A percentile compares a stretch with the other conserved stretches of the same genome.
phyloP scores from a whole-genome alignment of 129 eudicot genomes.

The Rutidosis leptorrhynchoides region DNA sequence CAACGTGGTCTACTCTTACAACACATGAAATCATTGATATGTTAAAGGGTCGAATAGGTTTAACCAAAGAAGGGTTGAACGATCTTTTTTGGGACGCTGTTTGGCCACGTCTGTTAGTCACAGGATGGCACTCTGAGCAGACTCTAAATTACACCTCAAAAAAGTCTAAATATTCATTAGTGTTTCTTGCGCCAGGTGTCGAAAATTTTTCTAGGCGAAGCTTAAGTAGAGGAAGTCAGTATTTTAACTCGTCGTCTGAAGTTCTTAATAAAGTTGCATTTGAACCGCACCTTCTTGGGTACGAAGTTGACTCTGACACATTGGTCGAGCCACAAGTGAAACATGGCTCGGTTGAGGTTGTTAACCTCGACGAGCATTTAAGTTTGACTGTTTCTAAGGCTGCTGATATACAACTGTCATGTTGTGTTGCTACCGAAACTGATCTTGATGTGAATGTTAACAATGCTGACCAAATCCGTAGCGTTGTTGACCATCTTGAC shows the following conservation, averaged over 20 bases:
- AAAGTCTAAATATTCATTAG: slow-evolving; percentile 34
- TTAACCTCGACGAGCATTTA: slow-evolving; percentile 30
- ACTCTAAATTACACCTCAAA: slow-evolving; percentile 30
- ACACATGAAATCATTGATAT: slow-evolving; percentile 38
- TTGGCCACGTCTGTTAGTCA: slow-evolving; percentile 66
- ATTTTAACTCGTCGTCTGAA: slow-evolving; percentile 52
- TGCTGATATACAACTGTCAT: slow-evolving; percentile 4
- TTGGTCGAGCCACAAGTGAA: slow-evolving; percentile 8
- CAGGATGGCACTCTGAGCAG: slow-evolving; percentile 66
- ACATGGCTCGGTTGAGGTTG: slow-evolving; percentile 17
- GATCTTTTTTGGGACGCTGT: slow-evolving; percentile 68
- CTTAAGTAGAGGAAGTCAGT: slow-evolving; percentile 45
- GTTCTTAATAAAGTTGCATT: slow-evolving; percentile 52
- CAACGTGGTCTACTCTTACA: slow-evolving; percentile 14
- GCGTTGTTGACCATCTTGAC: background rate
- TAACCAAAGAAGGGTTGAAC: slow-evolving; percentile 43
- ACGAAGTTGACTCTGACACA: slow-evolving; percentile 31
- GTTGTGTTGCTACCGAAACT: slow-evolving; percentile 8
- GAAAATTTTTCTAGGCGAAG: slow-evolving; percentile 52
- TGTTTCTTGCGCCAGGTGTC: slow-evolving; percentile 63
- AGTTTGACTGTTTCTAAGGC: slow-evolving; percentile 26
- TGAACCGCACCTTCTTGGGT: slow-evolving; percentile 53
- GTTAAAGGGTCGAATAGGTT: slow-evolving; percentile 46
- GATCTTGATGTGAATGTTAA: background rate
- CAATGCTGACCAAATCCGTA: background rate